These are phyloP conservation scores for Saccharomycopsis schoenii DNA, from an alignment of 805 yeast species.

Conservation along the genomic window DNA sequence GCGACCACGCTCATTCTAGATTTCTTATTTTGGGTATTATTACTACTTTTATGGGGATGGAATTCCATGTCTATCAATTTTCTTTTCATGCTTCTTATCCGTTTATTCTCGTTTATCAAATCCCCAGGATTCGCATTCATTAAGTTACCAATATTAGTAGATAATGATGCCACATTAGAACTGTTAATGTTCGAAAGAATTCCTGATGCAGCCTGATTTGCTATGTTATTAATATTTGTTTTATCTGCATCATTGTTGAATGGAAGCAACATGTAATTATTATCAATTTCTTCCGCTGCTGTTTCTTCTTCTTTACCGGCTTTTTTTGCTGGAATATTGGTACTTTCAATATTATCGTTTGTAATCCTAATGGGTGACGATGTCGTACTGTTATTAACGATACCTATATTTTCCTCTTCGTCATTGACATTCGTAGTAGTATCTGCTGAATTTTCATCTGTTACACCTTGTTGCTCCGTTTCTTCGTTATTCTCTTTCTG, in stretches of 20 bases:
- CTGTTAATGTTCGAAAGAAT: neutral
- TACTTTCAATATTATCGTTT: neutral
- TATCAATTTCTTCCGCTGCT: neutral
- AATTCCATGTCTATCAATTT: neutral
- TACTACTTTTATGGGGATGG: neutral
- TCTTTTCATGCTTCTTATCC: neutral
- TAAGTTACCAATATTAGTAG: neutral
- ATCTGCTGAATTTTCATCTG: neutral
- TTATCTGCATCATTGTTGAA: neutral
- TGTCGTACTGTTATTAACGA: neutral
- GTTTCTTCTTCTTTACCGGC: neutral
- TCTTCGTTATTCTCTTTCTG: neutral
- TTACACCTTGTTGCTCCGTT: neutral
- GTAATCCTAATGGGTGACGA: slow-evolving; percentile 4
- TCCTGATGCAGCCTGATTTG: neutral
- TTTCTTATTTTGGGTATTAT: neutral
- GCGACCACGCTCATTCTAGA: neutral
- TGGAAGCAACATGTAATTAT: neutral
- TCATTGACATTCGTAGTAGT: neutral
- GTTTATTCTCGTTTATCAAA: neutral
- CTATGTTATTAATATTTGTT: neutral
- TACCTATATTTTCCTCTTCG: neutral
- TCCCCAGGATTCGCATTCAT: neutral
- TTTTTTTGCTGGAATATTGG: neutral
- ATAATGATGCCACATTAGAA: neutral